phyloP scores from a whole-genome alignment of 257 asterid species.

The Dorcoceras hygrometricum region DNA sequence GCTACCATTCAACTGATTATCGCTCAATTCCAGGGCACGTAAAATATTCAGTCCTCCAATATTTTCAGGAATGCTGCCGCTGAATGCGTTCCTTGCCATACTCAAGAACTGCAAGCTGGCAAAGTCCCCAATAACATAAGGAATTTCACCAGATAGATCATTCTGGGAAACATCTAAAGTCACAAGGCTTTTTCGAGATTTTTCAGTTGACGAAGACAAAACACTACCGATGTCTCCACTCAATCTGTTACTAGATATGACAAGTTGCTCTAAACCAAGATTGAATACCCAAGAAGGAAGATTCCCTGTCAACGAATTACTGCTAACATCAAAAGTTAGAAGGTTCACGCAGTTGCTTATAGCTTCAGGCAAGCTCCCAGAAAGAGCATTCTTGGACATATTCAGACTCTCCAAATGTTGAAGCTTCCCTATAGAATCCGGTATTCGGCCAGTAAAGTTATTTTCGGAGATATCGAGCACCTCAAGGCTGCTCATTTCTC shows the following conservation, averaged over 20 bases:
- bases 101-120: constrained; percentile 54
- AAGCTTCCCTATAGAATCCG: constrained; percentile 49
- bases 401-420: constrained; percentile 48
- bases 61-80: constrained; percentile 54
- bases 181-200: constrained; percentile 47
- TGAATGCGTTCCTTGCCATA: constrained; percentile 53
- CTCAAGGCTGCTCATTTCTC: constrained; percentile 62
- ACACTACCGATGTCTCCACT: constrained; percentile 40
- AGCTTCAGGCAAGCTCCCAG: constrained; percentile 66
- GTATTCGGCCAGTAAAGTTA: constrained; percentile 52
- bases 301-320: constrained; percentile 53
- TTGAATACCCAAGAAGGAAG: constrained; percentile 67
- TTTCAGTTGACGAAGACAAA: constrained; percentile 26
- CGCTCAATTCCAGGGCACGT: constrained; percentile 61
- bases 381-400: constrained; percentile 50
- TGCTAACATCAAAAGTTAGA: constrained; percentile 47
- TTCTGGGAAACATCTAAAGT: constrained; percentile 67
- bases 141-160: constrained; percentile 59
- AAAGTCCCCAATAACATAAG: constrained; percentile 52
- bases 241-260: constrained; percentile 54
- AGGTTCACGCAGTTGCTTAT: constrained; percentile 50
- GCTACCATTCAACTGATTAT: constrained; percentile 58
- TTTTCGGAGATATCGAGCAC: constrained; percentile 62
- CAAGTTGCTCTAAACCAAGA: constrained; percentile 43
- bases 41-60: constrained; percentile 47